phyloP scores from a whole-genome alignment of 2,329 filamentous ascomycete genomes.

The Colletotrichum neosansevieriae region DNA sequence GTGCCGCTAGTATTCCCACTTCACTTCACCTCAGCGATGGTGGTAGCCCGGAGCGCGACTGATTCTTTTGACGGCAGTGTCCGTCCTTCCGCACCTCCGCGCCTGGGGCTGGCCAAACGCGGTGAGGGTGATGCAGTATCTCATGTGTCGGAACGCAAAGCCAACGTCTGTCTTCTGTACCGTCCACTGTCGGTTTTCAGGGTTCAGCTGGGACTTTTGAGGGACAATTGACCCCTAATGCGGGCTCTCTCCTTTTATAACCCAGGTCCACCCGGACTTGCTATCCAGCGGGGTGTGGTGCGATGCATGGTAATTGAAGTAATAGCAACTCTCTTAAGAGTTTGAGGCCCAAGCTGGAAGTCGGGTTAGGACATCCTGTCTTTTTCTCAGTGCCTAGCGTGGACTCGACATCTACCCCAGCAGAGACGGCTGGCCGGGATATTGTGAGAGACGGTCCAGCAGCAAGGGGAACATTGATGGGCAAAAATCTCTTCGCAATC shows the following conservation, averaged over 20 bases:
- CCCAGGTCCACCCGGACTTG: slow-evolving; percentile 3
- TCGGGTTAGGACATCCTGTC: slow-evolving; percentile 1
- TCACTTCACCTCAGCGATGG: too few species aligned
- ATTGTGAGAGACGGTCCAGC: slow-evolving; percentile 34
- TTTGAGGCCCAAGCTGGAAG: slow-evolving; percentile 23
- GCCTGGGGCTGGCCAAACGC: background rate
- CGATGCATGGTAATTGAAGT: slow-evolving; percentile 3
- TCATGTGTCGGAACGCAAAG: slow-evolving; percentile 4
- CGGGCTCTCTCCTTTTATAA: background rate
- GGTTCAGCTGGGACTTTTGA: slow-evolving; percentile 8
- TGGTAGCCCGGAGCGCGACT: background rate
- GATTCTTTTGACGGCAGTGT: background rate
- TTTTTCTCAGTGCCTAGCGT: slow-evolving; percentile 7
- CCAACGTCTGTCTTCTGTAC: background rate
- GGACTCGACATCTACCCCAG: slow-evolving; percentile 6
- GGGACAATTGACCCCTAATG: slow-evolving; percentile 26
- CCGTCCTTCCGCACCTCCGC: background rate
- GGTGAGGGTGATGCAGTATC: background rate
- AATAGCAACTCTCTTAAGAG: slow-evolving; percentile 30
- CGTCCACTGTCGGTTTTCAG: background rate
- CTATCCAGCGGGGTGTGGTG: background rate
- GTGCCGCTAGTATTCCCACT: slow-evolving; percentile 25
- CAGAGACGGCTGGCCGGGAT: slow-evolving; percentile 27
- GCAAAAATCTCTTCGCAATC: slow-evolving; percentile 30
- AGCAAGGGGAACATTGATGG: slow-evolving; percentile 24